Evolutionary conservation across 2,329 filamentous ascomycete species (phyloP).

Genomic region (Alternaria angustiovoidea): DNA sequence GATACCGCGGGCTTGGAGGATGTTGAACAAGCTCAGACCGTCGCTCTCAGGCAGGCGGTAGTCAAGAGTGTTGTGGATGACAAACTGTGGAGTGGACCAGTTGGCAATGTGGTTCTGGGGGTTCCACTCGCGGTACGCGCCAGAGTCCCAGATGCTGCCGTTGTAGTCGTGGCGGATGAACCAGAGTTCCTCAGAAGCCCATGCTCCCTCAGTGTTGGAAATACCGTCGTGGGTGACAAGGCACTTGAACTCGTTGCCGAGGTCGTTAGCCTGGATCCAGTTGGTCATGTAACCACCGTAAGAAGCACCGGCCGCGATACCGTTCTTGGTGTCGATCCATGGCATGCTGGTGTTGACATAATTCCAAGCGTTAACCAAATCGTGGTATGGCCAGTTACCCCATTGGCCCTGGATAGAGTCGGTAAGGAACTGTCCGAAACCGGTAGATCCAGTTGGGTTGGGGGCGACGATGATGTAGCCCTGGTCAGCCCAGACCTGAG

Average conservation of each 20-base stretch:
- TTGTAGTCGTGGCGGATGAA: constrained; percentile 59
- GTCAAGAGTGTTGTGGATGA: constrained; percentile 90
- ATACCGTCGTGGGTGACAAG: constrained; percentile 89
- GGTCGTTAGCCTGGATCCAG: constrained; percentile 87
- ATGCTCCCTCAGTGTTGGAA: constrained; percentile 65
- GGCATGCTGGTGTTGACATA: constrained; percentile 71
- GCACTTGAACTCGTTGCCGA: constrained; percentile 86
- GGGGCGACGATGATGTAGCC: constrained; percentile 84
- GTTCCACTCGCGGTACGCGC: constrained; percentile 65
- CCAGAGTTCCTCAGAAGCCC: constrained; percentile 60
- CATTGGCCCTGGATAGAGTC: constrained; percentile 81
- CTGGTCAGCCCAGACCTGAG: constrained; percentile 83
- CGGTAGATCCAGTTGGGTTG: constrained; percentile 86
- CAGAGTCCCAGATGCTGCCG: constrained; percentile 43
- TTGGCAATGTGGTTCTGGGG: constrained; percentile 66
- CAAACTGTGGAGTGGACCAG: constrained; percentile 86
- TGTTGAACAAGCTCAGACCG: constrained; percentile 84
- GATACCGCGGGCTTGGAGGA: constrained; percentile 77
- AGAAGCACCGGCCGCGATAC: constrained; percentile 74
- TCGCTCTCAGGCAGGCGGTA: constrained; percentile 88
- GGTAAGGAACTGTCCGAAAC: constrained; percentile 79
- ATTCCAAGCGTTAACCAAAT: constrained; percentile 81
- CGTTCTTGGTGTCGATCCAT: constrained; percentile 73
- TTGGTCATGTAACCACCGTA: constrained; percentile 62
- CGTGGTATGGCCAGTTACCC: constrained; percentile 86